A percentile compares a stretch with the other conserved stretches of the same genome.
These are phyloP conservation scores for Tolypocladium tundrense DNA, from an alignment of 2,329 filamentous ascomycete genomes.

Conservation along the genomic window DNA sequence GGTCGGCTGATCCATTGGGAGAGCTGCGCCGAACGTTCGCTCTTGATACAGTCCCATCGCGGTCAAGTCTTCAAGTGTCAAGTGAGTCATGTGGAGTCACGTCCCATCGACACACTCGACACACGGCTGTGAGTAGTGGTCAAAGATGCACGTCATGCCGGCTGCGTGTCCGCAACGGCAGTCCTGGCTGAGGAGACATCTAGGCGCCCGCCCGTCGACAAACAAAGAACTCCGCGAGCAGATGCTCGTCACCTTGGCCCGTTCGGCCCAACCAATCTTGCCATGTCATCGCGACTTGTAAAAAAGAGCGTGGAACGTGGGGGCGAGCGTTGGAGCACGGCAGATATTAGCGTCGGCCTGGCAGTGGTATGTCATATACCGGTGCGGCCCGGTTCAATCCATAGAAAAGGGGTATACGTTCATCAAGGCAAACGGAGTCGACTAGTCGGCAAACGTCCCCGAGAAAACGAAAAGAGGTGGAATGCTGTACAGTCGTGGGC, in stretches of 20 bases:
- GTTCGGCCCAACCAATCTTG: not conserved
- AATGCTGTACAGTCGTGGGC: slow-evolving; percentile 21
- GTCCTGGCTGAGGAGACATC: not conserved
- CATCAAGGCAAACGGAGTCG: slow-evolving; percentile 8
- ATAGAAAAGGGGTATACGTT: slow-evolving; percentile 8
- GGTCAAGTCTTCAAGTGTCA: not conserved
- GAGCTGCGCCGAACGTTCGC: not conserved
- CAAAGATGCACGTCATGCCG: not conserved
- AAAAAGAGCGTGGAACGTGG: not conserved
- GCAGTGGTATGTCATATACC: not conserved
- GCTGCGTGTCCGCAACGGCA: not conserved
- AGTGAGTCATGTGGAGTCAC: not conserved
- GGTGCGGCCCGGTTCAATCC: not conserved
- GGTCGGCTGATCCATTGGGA: not conserved
- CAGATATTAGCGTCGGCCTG: not conserved
- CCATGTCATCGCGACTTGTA: not conserved
- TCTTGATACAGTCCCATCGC: not conserved
- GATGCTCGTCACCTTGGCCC: not conserved
- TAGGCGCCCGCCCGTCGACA: not conserved
- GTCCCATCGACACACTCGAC: not conserved
- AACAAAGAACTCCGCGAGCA: not conserved
- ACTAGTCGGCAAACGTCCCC: slow-evolving; percentile 1
- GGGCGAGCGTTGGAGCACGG: not conserved
- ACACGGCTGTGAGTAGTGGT: not conserved
- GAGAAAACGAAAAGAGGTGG: slow-evolving; percentile 4